phyloP scores from a whole-genome alignment of 164 flowering plant species.

The Malania oleifera region DNA sequence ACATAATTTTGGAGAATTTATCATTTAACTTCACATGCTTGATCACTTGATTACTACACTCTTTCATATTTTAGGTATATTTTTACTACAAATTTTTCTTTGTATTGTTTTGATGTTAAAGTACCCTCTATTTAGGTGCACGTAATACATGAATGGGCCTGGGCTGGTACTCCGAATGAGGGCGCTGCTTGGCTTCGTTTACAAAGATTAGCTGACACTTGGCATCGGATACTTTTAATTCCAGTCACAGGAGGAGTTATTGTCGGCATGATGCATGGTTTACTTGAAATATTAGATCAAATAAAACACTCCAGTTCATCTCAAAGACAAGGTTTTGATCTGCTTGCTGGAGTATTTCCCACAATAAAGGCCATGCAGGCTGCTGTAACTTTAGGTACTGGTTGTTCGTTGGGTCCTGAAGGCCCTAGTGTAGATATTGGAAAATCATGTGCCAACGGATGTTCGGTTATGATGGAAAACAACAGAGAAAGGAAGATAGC shows the following conservation, averaged over 20 bases:
- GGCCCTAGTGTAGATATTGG: conserved; percentile 8
- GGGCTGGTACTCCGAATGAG: conserved; percentile 8
- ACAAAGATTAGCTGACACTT: conserved; percentile 6
- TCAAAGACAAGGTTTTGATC: conserved; percentile 3
- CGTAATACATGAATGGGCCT: conserved; percentile 5
- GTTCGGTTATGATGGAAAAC: conserved; percentile 7
- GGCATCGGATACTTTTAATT: conserved; percentile 7
- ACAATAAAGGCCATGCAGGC: conserved; percentile 8
- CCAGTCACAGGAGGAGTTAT: conserved; percentile 6
- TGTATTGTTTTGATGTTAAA: too few relatives aligned
- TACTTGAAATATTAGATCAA: conserved; percentile 8
- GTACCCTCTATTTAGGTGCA: not conserved
- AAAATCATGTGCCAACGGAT: conserved; percentile 7
- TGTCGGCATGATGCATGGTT: conserved; percentile 7
- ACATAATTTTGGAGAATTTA: too few relatives aligned
- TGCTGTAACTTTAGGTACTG: conserved; percentile 7
- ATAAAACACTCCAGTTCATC: not conserved
- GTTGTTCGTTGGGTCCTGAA: conserved; percentile 9
- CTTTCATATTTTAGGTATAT: too few relatives aligned
- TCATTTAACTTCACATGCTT: too few relatives aligned
- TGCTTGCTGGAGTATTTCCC: conserved; percentile 6
- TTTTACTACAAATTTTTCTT: too few relatives aligned
- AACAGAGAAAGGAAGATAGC: conserved; percentile 7
- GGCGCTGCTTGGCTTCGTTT: conserved; percentile 7
- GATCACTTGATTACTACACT: too few relatives aligned